These are phyloP conservation scores for Candida ovalis DNA, from an alignment of 805 yeast species.

Conservation along the genomic window DNA sequence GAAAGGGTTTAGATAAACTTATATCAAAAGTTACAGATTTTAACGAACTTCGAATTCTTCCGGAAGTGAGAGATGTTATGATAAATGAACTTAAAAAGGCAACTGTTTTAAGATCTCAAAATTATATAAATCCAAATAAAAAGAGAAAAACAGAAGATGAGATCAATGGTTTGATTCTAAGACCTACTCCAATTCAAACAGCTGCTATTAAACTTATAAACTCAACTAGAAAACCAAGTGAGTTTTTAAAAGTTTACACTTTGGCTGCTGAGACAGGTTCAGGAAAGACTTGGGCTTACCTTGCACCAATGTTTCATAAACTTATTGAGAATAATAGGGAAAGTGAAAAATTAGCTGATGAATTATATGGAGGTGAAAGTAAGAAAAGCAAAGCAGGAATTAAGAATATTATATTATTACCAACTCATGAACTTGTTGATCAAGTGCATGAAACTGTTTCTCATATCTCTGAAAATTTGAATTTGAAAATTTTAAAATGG, in stretches of 20 bases:
- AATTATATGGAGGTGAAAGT: constrained; percentile 12
- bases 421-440: constrained; percentile 83
- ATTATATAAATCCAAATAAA: constrained; percentile 24
- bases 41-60: constrained; percentile 61
- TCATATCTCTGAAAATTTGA: constrained; percentile 33
- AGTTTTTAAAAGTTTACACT: constrained; percentile 57
- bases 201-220: constrained; percentile 63
- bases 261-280: constrained; percentile 97
- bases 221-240: constrained; percentile 33
- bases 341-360: constrained; percentile 33
- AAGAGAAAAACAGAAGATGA: constrained; percentile 32
- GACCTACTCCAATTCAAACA: constrained; percentile 80
- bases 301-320: constrained; percentile 70
- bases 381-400: constrained; percentile 40
- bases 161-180: constrained; percentile 35
- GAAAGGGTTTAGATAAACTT: constrained; percentile 35
- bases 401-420: constrained; percentile 73
- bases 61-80: constrained; percentile 61
- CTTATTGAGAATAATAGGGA: constrained; percentile 54
- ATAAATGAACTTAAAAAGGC: constrained; percentile 47
- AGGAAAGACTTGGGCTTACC: constrained; percentile 92
- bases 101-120: constrained; percentile 38
- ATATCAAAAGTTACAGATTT: constrained; percentile 57
- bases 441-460: constrained; percentile 59
- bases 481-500: constrained; percentile 54